Evolutionary conservation across 768 basidiomycete genomes (phyloP).

Genomic region (Guyanaporus albipodus): DNA sequence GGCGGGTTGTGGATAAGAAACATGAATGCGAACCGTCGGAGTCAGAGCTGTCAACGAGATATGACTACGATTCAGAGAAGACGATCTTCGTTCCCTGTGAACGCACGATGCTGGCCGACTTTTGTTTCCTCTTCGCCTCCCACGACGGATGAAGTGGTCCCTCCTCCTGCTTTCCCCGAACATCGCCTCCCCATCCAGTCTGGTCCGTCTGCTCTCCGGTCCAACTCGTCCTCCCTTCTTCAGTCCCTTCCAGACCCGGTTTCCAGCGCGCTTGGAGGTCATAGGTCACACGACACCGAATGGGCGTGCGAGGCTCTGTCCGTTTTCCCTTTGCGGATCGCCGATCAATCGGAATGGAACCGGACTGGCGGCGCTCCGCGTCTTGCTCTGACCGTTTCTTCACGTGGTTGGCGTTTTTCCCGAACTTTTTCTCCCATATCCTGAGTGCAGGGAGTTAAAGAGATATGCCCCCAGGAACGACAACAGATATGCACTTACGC

Average conservation of each 20-base stretch:
- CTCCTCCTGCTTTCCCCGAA: conserved; percentile 9
- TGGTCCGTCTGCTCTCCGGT: background rate
- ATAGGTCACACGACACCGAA: background rate
- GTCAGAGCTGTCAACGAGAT: background rate
- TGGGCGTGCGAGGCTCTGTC: background rate
- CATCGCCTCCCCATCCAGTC: background rate
- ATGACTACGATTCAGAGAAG: conserved; percentile 31
- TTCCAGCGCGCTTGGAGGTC: background rate
- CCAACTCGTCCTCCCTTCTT: background rate
- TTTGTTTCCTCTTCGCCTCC: conserved; percentile 86
- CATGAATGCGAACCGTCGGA: background rate
- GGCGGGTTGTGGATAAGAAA: background rate
- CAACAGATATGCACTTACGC: conserved; percentile 59
- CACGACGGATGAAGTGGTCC: conserved; percentile 85
- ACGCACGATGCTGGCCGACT: conserved; percentile 57
- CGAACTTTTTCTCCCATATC: conserved; percentile 98
- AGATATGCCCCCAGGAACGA: background rate
- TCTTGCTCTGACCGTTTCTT: conserved; percentile 47
- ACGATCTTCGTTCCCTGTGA: conserved; percentile 86
- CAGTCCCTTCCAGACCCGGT: background rate
- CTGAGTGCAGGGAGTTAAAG: conserved; percentile 38
- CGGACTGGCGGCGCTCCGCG: conserved; percentile 12
- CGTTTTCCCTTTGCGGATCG: conserved; percentile 15
- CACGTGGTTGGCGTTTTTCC: conserved; percentile 86
- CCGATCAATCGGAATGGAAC: conserved; percentile 14